A percentile compares a stretch with the other conserved stretches of the same genome.
Evolutionary conservation across 805 yeast genomes (phyloP).

Genomic region (Cyberlindnera euphorbiae): DNA sequence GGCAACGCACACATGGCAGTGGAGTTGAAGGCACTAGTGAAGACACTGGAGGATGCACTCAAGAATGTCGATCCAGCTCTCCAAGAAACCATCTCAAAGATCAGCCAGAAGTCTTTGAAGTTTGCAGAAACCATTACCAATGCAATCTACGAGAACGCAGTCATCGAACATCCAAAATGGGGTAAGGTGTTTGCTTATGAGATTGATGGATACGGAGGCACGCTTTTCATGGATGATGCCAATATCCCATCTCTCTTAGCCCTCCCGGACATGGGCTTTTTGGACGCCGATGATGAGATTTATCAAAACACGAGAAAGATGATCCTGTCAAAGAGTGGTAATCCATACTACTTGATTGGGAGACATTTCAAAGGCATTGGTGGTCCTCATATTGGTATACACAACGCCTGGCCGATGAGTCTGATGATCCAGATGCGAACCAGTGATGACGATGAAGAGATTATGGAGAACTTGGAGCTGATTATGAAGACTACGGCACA

Average conservation of each 20-base stretch:
- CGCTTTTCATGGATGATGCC: conserved; percentile 82
- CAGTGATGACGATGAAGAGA: conserved; percentile 65
- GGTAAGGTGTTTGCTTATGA: conserved; percentile 86
- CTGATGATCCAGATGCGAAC: conserved; percentile 73
- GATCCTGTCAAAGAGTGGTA: conserved; percentile 64
- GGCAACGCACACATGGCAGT: conserved; percentile 75
- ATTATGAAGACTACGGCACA: conserved; percentile 63
- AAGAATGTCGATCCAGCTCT: conserved; percentile 10
- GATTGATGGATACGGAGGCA: conserved; percentile 81
- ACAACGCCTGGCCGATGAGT: conserved; percentile 90
- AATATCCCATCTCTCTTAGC: conserved; percentile 80
- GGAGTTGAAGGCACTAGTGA: conserved; percentile 44
- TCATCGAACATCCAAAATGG: conserved; percentile 58
- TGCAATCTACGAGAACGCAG: conserved; percentile 62
- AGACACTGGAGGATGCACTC: conserved; percentile 23
- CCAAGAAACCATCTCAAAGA: conserved; percentile 29
- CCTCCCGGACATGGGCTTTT: conserved; percentile 73
- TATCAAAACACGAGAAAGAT: conserved; percentile 77
- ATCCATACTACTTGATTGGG: conserved; percentile 74
- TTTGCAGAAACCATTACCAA: conserved; percentile 39
- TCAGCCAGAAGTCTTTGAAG: conserved; percentile 27
- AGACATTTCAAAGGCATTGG: conserved; percentile 70
- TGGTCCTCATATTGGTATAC: conserved; percentile 84
- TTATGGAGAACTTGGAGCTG: conserved; percentile 40
- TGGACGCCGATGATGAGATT: conserved; percentile 44